Conservation (phyloP, 2,329 filamentous ascomycete species). For the Stagonosporopsis chrysanthemi region DNA sequence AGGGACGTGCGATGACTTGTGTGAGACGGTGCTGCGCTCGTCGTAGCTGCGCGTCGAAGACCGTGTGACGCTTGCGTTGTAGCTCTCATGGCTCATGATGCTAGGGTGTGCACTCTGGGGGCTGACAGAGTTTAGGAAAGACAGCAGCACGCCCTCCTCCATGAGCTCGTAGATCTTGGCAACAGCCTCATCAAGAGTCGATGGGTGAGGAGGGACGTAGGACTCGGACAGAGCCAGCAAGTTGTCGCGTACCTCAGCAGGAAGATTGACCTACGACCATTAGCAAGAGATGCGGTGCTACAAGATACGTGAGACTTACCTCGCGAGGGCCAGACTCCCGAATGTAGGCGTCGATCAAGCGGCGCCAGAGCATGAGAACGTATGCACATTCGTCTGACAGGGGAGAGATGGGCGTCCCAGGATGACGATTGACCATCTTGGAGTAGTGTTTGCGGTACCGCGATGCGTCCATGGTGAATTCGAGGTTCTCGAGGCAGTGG, state of each 20-base stretch:
- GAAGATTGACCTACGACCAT: slow-evolving; percentile 69
- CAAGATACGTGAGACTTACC: slow-evolving; percentile 28
- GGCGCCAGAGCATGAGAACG: slow-evolving; percentile 83
- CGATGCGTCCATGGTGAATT: slow-evolving; percentile 94
- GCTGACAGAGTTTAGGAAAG: slow-evolving; percentile 78
- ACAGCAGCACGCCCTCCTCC: slow-evolving; percentile 94
- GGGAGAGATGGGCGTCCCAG: slow-evolving; percentile 57
- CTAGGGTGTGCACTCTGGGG: slow-evolving; percentile 56
- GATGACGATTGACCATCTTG: slow-evolving; percentile 62
- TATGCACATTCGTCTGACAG: slow-evolving; percentile 69
- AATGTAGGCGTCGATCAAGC: slow-evolving; percentile 89
- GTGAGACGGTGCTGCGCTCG: slow-evolving; percentile 45
- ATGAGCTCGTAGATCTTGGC: slow-evolving; percentile 93
- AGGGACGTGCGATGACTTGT: slow-evolving; percentile 40
- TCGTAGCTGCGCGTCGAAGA: slow-evolving; percentile 52
- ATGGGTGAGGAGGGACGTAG: slow-evolving; percentile 73
- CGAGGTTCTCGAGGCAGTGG: slow-evolving; percentile 93
- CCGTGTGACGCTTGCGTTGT: slow-evolving; percentile 50
- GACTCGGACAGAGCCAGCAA: slow-evolving; percentile 70
- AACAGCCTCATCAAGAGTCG: slow-evolving; percentile 80
- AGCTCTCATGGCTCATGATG: slow-evolving; percentile 50
- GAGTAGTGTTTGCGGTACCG: slow-evolving; percentile 77
- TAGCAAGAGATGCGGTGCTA: slow-evolving; percentile 22
- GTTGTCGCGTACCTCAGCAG: slow-evolving; percentile 81
- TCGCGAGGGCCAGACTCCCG: slow-evolving; percentile 49